Evolutionary conservation across 106 monocot genomes (phyloP).

Genomic region (Platanthera guangdongensis): DNA sequence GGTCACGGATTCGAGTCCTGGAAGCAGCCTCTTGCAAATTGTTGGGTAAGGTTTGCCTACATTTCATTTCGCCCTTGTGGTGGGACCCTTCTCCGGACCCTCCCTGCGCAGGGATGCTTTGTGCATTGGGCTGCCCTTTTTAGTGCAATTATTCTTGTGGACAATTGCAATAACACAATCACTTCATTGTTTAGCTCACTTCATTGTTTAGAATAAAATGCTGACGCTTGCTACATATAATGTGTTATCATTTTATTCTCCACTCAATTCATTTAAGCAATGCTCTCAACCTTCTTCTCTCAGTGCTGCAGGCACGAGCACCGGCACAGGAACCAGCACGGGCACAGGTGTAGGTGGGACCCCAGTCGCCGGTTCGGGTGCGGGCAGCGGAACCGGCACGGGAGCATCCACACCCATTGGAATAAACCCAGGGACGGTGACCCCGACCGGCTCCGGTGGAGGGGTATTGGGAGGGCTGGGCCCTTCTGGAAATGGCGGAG

Average conservation of each 20-base stretch:
- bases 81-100: too few relatives aligned
- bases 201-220: too few relatives aligned
- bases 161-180: too few relatives aligned
- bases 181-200: too few relatives aligned
- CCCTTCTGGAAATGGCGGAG: slow-evolving; percentile 27
- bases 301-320: slow-evolving; percentile 36
- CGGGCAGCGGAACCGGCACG: neutral
- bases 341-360: slow-evolving; percentile 15
- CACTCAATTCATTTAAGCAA: neutral
- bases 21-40: too few relatives aligned
- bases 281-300: neutral
- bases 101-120: too few relatives aligned
- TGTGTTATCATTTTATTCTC: neutral
- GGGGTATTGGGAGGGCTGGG: slow-evolving; percentile 21
- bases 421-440: slow-evolving; percentile 11
- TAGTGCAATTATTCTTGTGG: too few relatives aligned
- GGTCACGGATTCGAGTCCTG: too few relatives aligned
- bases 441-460: slow-evolving; percentile 8
- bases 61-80: too few relatives aligned
- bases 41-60: too few relatives aligned
- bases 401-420: slow-evolving; percentile 11
- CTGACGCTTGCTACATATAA: too few relatives aligned
- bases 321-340: neutral
- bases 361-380: slow-evolving; percentile 5
- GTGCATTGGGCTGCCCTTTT: too few relatives aligned